Base-by-base conservation (phyloP, 495 filamentous ascomycete genomes). In the Lasiosphaeria miniovina region DNA sequence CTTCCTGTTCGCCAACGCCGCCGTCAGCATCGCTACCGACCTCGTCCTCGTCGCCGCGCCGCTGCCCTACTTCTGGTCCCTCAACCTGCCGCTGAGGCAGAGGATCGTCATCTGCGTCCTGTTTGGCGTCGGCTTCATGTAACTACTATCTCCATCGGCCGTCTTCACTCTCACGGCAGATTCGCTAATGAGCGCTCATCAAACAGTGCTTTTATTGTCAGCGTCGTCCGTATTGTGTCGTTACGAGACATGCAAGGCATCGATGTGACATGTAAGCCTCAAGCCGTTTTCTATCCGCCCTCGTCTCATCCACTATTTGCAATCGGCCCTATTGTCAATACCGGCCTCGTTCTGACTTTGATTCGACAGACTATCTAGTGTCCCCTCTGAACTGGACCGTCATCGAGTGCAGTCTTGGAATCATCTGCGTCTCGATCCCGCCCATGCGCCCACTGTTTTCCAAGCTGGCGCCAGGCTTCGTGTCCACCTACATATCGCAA, bases 21-120 rank as follows among this genome's bases (percentile, higher is more conserved):
- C 72, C 7, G 67, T 75, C 35, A 82, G 75, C 54, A 76, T 83
- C 10, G 51, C 71, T 2, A 78, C 74, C 36, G 78, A 83, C 54
- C 56, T 82, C 31, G 50, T 71, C n/a, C 77, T 83, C 43, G 68
- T 80, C 4, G 45, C 70, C 12, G 65, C 81, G 9, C 80, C 81
- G 0, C 62, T 80, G 1, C 73, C 69, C 1, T 70, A 68, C 32
- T 68, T 80, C 33, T 80, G 76, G 77, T 65, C 60, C 4, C 52
- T 81, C 35, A 65, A 50, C 0, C 61, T 71, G 12, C 68, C 70
- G 6, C 31, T 67, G 50, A 61, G 55, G 12, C 65, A 71, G 52
- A 49, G 61, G 24, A 31, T 71, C 10, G 49, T 69, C 17, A 59
- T 72, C 1, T 69, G 64, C 24, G 9, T 65, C n/a, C 41, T 72